Base-by-base conservation (phyloP, 2,329 filamentous ascomycete species). In the Cadophora gregata region DNA sequence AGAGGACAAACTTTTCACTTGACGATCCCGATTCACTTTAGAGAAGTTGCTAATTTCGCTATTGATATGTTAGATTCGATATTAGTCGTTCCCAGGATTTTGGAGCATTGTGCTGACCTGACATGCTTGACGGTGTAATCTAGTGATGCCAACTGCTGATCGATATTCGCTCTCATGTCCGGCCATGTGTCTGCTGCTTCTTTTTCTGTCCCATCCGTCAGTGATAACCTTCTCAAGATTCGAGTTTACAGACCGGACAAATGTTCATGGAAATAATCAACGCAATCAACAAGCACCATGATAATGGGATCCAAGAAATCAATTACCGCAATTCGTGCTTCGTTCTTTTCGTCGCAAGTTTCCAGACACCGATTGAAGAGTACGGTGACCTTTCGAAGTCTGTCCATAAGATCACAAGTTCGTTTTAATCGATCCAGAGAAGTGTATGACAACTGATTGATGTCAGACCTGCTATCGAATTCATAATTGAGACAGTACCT, bases 31-130 rank as follows among this genome's bases (percentile, higher is more conserved):
- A 56, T 71, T 72, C 10, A 53, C 64, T 48, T 64, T 70, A 3
- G 70, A 64, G 36, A 67, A 70, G n/a, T 27, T 63, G 7, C 33
- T 69, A 29, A 72, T 69, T 24, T 72, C 69, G 45, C 67, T 71
- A 7, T 51, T 27, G 24, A 16, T 6, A 12, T 27, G 24, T 51
- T 19, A 51, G 48, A 4, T 4, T 27, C 21, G 2, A 24, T n/a
- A n/a, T n/a, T n/a, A 25, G 24, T 50, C 12, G 10, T 16, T 50
- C 47, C 9, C 10, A 50, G 48, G 16, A 16, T 27, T 4, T 42
- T 16, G 38, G 19, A 36, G 7, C 2, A n/a, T 42, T 16, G 19
- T 42, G 10, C 48, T 51, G 24, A 51, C 48, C 48, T 51, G 45
- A 72, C 48, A 31, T 72, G 70, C 36, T 67, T 70, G 4, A 68